Percentiles rank a stretch among this genome's conserved stretches.
phyloP scores from a whole-genome alignment of 768 basidiomycete genomes.

The Imleria badia region DNA sequence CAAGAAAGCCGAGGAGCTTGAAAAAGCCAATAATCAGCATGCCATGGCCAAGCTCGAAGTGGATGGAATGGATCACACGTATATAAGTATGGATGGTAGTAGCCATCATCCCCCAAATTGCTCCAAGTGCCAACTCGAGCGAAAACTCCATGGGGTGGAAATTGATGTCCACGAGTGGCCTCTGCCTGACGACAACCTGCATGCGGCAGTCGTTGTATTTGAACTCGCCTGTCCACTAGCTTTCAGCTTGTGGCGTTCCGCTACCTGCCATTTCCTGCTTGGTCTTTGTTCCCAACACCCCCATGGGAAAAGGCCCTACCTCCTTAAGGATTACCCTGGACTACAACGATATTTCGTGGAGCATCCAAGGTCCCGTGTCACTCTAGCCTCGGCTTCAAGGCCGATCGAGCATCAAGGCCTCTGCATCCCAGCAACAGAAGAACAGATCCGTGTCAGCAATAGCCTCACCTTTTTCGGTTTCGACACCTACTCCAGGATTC shows the following conservation, averaged over 20 bases:
- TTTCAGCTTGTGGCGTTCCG: conserved; percentile 39
- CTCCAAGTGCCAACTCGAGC: conserved; percentile 27
- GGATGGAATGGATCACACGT: neutral
- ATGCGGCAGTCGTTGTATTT: conserved; percentile 36
- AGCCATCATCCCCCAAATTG: neutral
- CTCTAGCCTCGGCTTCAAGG: too few species aligned
- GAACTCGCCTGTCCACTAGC: conserved; percentile 38
- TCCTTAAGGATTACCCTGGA: neutral
- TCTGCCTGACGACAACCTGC: conserved; percentile 30
- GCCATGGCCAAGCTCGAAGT: neutral
- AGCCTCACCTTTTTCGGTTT: too few species aligned
- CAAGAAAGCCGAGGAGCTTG: conserved; percentile 30
- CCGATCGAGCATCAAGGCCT: too few species aligned
- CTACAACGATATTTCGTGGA: neutral
- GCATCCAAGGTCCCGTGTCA: too few species aligned
- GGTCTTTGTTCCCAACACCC: conserved; percentile 29
- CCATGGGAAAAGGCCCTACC: neutral
- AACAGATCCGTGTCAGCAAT: too few species aligned
- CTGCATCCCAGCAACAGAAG: too few species aligned
- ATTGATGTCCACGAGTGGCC: conserved; percentile 47
- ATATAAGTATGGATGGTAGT: neutral
- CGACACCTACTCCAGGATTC: too few species aligned
- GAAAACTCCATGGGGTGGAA: conserved; percentile 11
- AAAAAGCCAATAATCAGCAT: conserved; percentile 9
- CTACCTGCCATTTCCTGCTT: conserved; percentile 29